These are phyloP conservation scores for Rubia balearica DNA, from an alignment of 305 asterid genomes.

Conservation along the genomic window DNA sequence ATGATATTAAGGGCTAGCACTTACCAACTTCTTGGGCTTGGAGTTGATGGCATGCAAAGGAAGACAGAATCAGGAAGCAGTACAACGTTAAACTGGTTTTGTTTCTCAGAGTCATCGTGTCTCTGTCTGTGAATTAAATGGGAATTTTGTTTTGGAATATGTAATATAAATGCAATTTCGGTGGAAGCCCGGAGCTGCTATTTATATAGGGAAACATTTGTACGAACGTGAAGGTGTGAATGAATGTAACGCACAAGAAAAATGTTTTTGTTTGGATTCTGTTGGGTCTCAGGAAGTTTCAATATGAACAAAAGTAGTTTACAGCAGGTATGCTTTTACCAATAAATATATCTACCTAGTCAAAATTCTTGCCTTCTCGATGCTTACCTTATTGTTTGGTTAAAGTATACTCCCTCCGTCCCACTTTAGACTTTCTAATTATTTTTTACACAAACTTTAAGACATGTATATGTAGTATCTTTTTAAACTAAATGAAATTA, in stretches of 20 bases:
- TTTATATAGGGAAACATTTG: constrained; percentile 2
- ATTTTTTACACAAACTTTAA: too few relatives aligned
- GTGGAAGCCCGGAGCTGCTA: background rate
- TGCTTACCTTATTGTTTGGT: background rate
- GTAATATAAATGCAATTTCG: background rate
- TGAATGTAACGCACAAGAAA: too few relatives aligned
- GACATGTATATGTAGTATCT: too few relatives aligned
- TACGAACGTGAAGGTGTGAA: constrained; percentile 6
- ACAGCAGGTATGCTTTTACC: background rate
- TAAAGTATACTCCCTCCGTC: too few relatives aligned
- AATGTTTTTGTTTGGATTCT: background rate
- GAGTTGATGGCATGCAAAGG: constrained; percentile 14
- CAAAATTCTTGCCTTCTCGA: background rate
- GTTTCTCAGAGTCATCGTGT: constrained; percentile 10
- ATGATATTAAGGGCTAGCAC: background rate
- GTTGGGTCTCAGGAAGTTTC: constrained; percentile 11
- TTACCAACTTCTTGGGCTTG: constrained; percentile 51
- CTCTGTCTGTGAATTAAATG: background rate
- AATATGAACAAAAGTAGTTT: background rate
- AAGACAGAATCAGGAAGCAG: constrained; percentile 16
- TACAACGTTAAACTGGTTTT: background rate
- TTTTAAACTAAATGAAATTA: too few relatives aligned
- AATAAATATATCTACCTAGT: background rate
- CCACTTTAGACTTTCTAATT: too few relatives aligned
- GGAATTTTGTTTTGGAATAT: background rate